Conservation (phyloP, 2,329 filamentous ascomycete species). For the Cladosporium sp. region DNA sequence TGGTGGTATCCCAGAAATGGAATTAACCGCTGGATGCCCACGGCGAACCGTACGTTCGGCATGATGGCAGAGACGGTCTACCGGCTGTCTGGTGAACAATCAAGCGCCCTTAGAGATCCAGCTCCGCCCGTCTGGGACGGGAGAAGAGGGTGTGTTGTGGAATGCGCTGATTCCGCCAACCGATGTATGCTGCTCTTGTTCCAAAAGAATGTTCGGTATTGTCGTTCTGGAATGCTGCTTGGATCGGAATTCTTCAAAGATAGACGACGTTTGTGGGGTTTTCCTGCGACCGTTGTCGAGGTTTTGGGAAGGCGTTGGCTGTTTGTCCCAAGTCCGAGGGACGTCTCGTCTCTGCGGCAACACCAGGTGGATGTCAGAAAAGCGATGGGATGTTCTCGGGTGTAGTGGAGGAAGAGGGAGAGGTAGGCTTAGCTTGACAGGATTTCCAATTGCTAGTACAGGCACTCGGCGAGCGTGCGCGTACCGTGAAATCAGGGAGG, state of each 20-base stretch:
- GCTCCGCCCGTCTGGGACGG: conserved; percentile 13
- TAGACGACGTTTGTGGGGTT: conserved; percentile 7
- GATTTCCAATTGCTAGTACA: conserved; percentile 8
- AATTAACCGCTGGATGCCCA: conserved; percentile 51
- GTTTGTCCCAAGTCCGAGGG: background rate
- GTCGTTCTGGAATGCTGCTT: conserved; percentile 5
- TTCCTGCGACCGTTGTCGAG: conserved; percentile 3
- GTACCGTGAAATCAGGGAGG: conserved; percentile 4
- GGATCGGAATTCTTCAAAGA: conserved; percentile 3
- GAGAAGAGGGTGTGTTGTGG: conserved; percentile 5
- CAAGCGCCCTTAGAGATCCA: background rate
- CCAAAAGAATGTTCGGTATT: conserved; percentile 6
- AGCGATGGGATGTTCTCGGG: background rate
- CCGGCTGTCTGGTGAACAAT: conserved; percentile 24
- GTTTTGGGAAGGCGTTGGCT: conserved; percentile 1
- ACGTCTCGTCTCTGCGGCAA: conserved; percentile 8
- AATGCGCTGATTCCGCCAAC: conserved; percentile 4
- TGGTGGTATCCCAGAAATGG: conserved; percentile 65
- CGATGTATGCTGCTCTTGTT: background rate
- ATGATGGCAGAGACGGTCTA: conserved; percentile 36
- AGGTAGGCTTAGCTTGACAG: conserved; percentile 8
- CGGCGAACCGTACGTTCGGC: conserved; percentile 45
- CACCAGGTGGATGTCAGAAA: conserved; percentile 1
- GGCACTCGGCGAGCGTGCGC: background rate
- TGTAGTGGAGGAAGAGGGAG: conserved; percentile 8